These are phyloP conservation scores for Rhododendron kiyosumense DNA, from an alignment of 148 eudicot genomes.

Conservation along the genomic window DNA sequence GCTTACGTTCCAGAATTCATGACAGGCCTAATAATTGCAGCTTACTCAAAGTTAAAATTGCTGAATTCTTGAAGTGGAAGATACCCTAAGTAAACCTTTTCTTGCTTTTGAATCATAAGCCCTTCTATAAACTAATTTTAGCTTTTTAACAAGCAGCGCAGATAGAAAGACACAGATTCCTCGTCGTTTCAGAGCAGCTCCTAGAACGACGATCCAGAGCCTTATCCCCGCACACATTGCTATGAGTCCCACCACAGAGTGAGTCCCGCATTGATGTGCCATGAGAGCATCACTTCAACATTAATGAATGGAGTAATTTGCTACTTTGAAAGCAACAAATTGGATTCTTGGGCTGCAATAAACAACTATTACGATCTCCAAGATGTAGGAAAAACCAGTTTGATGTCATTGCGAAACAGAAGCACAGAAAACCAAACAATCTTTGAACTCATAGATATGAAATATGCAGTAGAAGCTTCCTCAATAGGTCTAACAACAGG, in stretches of 20 bases:
- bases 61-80: neutral
- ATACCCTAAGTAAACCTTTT: neutral
- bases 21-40: neutral
- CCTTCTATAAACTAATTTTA: neutral
- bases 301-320: neutral
- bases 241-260: too few relatives aligned
- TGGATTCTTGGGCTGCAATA: neutral
- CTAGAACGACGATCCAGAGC: neutral
- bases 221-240: neutral
- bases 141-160: neutral
- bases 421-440: neutral
- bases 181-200: neutral
- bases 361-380: neutral
- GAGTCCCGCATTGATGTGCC: neutral
- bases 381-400: neutral
- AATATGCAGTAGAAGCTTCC: neutral
- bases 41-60: neutral
- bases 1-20: neutral
- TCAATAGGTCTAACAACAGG: neutral
- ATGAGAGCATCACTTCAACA: too few relatives aligned
- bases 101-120: neutral
- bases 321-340: neutral
- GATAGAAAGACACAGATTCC: neutral
- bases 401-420: neutral
- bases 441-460: neutral